phyloP scores from a whole-genome alignment of 352 stramenopile genomes.

The Globisporangium megalacanthum region DNA sequence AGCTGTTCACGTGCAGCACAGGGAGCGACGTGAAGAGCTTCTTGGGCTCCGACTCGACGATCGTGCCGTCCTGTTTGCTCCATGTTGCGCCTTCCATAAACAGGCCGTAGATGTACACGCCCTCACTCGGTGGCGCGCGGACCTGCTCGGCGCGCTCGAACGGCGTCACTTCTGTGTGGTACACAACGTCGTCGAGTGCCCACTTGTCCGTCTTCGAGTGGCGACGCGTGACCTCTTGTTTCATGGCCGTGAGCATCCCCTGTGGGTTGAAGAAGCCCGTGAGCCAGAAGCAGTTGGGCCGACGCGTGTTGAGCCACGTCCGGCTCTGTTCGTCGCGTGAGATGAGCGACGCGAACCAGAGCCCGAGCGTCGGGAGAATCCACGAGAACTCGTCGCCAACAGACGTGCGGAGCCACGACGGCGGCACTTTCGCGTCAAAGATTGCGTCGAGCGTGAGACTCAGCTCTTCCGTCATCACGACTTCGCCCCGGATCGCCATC shows the following conservation, averaged over 20 bases:
- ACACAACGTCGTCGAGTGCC: conserved; percentile 97
- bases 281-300: conserved; percentile 96
- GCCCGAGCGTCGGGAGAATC: conserved; percentile 93
- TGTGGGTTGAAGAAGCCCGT: conserved; percentile 98
- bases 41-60: conserved; percentile 96
- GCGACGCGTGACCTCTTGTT: conserved; percentile 97
- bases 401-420: conserved; percentile 94
- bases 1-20: conserved; percentile 95
- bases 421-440: conserved; percentile 94
- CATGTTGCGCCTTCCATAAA: conserved; percentile 97
- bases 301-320: conserved; percentile 93
- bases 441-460: conserved; percentile 94
- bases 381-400: conserved; percentile 98
- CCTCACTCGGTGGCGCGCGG: conserved; percentile 83
- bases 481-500: conserved; percentile 97
- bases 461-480: conserved; percentile 97
- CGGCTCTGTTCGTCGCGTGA: conserved; percentile 95
- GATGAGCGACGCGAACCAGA: conserved; percentile 97
- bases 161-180: conserved; percentile 95
- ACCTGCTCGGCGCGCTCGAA: conserved; percentile 93
- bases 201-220: conserved; percentile 96
- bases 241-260: conserved; percentile 98
- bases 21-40: conserved; percentile 95
- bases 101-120: conserved; percentile 97
- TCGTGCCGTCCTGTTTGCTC: conserved; percentile 90